A percentile compares a stretch with the other conserved stretches of the same genome.
These are phyloP conservation scores for Heterobasidion irregulare DNA, from an alignment of 1,284 basidiomycete species.

Conservation along the genomic window DNA sequence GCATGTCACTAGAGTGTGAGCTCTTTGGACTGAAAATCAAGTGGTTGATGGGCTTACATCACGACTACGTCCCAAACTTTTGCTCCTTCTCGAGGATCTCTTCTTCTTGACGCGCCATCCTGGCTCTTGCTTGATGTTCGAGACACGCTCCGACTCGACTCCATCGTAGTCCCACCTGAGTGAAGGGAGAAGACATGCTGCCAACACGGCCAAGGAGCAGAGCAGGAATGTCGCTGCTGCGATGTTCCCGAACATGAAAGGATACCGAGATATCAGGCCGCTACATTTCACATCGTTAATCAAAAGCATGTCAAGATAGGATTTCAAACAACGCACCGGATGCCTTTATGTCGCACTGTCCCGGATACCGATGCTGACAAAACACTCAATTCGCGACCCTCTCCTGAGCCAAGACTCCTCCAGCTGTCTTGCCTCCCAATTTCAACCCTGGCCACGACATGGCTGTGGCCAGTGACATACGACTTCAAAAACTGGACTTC, in stretches of 20 bases:
- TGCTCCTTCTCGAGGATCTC: slow-evolving; percentile 20
- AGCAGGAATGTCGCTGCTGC: slow-evolving; percentile 43
- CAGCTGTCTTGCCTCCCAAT: slow-evolving; percentile 64
- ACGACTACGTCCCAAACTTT: slow-evolving; percentile 12
- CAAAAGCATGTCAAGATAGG: neutral
- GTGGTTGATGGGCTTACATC: neutral
- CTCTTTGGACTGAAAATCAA: no score
- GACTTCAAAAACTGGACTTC: slow-evolving; percentile 45
- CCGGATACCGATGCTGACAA: slow-evolving; percentile 52
- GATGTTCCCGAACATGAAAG: slow-evolving; percentile 38
- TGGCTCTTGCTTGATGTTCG: neutral
- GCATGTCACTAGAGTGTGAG: no score
- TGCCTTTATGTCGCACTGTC: slow-evolving; percentile 49
- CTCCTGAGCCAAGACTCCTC: slow-evolving; percentile 54
- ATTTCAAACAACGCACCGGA: slow-evolving; percentile 39
- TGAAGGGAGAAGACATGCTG: slow-evolving; percentile 28
- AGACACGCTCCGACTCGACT: neutral
- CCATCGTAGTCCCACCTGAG: slow-evolving; percentile 10
- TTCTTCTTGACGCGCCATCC: slow-evolving; percentile 19
- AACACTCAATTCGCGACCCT: slow-evolving; percentile 65
- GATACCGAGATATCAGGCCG: slow-evolving; percentile 63
- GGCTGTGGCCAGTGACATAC: slow-evolving; percentile 39
- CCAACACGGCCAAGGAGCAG: slow-evolving; percentile 40
- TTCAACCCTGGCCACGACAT: slow-evolving; percentile 46
- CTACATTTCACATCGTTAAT: slow-evolving; percentile 26